Conservation (phyloP, 2,329 filamentous ascomycete species). For the Aspergillus terreus region DNA sequence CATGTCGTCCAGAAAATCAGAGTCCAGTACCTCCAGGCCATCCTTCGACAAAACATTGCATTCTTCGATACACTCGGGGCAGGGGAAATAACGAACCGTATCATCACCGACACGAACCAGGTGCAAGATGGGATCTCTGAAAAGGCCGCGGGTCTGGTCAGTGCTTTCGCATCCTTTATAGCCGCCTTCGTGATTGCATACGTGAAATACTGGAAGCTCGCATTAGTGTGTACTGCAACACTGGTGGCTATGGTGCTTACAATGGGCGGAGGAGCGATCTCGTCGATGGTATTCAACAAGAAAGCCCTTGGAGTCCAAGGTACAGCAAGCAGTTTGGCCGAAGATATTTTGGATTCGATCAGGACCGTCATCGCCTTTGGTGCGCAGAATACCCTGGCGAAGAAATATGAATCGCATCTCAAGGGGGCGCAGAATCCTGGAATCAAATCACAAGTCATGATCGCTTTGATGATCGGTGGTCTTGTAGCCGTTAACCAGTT, state of each 20-base stretch:
- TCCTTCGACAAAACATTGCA: slow-evolving; percentile 79
- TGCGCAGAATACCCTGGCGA: slow-evolving; percentile 22
- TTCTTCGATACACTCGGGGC: slow-evolving; percentile 88
- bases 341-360: slow-evolving; percentile 50
- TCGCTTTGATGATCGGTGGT: slow-evolving; percentile 26
- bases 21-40: slow-evolving; percentile 74
- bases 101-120: slow-evolving; percentile 85
- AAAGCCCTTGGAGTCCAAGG: slow-evolving; percentile 72
- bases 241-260: slow-evolving; percentile 70
- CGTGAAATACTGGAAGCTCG: slow-evolving; percentile 85
- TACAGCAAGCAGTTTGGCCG: slow-evolving; percentile 43
- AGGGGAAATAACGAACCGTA: slow-evolving; percentile 86
- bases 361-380: slow-evolving; percentile 51
- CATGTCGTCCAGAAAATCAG: slow-evolving; percentile 72
- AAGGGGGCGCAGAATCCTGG: slow-evolving; percentile 21
- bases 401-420: slow-evolving; percentile 25
- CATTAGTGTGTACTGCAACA: slow-evolving; percentile 75
- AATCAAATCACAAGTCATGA: slow-evolving; percentile 24
- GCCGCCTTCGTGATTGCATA: slow-evolving; percentile 87
- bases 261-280: slow-evolving; percentile 67
- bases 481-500: slow-evolving; percentile 31
- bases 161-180: slow-evolving; percentile 73
- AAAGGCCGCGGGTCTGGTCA: slow-evolving; percentile 74
- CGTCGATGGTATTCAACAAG: slow-evolving; percentile 76
- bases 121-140: slow-evolving; percentile 90